These are phyloP conservation scores for Desmodesmus armatus DNA, from an alignment of 139 green algal genomes.

Conservation along the genomic window DNA sequence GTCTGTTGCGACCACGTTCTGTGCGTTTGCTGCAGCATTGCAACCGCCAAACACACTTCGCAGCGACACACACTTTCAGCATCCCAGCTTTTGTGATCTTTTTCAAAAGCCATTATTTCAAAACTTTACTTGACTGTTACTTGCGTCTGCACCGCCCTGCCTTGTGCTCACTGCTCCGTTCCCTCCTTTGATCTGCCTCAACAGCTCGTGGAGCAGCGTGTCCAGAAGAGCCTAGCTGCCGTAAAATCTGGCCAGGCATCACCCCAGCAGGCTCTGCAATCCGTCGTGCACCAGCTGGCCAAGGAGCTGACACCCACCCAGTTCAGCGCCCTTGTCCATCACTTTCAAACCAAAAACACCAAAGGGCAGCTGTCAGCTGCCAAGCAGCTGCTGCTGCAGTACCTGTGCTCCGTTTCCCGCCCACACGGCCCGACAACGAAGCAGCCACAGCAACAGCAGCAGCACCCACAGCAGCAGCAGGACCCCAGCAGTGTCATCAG, in stretches of 20 bases:
- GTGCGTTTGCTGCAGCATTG: no score
- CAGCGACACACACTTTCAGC: no score
- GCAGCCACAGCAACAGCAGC: neutral
- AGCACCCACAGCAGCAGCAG: neutral
- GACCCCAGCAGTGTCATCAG: slow-evolving; percentile 10
- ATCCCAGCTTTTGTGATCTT: no score
- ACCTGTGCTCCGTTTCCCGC: neutral
- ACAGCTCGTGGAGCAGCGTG: slow-evolving; percentile 35
- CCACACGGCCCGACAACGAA: neutral
- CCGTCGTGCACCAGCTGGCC: slow-evolving; percentile 12
- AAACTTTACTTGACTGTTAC: no score
- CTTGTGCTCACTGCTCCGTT: neutral
- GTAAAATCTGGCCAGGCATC: neutral
- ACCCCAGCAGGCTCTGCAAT: slow-evolving; percentile 18
- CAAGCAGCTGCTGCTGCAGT: slow-evolving; percentile 24
- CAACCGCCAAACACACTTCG: no score
- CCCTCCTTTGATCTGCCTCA: neutral
- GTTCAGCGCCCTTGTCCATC: slow-evolving; percentile 15
- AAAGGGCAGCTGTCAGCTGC: slow-evolving; percentile 11
- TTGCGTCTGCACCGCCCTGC: no score
- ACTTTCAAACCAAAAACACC: slow-evolving; percentile 16
- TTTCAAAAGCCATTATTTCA: no score
- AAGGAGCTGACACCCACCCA: slow-evolving; percentile 28
- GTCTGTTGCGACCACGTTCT: no score
- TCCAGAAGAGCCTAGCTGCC: neutral